Conservation (phyloP, 352 stramenopile genomes). For the Phytopythium ostracodes region DNA sequence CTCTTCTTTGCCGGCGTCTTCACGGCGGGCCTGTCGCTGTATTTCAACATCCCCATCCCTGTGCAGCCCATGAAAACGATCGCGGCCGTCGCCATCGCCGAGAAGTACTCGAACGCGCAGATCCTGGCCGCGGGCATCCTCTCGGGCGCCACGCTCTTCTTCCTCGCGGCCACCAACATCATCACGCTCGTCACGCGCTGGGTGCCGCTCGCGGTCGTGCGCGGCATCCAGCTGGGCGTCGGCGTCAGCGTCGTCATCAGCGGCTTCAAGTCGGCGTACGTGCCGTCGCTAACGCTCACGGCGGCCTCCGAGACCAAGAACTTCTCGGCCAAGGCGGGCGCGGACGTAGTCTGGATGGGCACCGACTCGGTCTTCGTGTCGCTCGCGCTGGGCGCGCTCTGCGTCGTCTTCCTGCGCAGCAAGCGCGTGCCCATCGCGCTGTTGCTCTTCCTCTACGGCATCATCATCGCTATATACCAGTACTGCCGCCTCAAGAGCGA, state of each 20-base stretch:
- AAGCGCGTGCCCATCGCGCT: conserved; percentile 58
- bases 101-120: conserved; percentile 66
- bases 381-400: conserved; percentile 64
- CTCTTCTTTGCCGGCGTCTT: conserved; percentile 91
- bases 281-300: conserved; percentile 30
- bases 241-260: conserved; percentile 84
- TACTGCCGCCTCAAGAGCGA: conserved; percentile 41
- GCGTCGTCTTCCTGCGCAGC: conserved; percentile 63
- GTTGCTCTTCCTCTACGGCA: conserved; percentile 69
- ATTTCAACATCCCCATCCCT: conserved; percentile 92
- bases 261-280: conserved; percentile 73
- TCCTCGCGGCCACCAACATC: conserved; percentile 84
- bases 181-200: conserved; percentile 88
- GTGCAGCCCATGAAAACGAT: conserved; percentile 96
- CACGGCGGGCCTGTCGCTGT: conserved; percentile 79
- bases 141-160: conserved; percentile 55
- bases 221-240: conserved; percentile 90
- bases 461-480: conserved; percentile 55
- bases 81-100: conserved; percentile 84
- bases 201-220: conserved; percentile 88
- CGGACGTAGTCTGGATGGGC: conserved; percentile 47
- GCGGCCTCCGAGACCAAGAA: conserved; percentile 11
- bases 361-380: conserved; percentile 68
- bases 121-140: conserved; percentile 88
- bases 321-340: conserved; percentile 10